Percentiles rank a stretch among this genome's conserved stretches.
Conservation (phyloP, 352 stramenopile genomes). For the Globisporangium uncinulatum region DNA sequence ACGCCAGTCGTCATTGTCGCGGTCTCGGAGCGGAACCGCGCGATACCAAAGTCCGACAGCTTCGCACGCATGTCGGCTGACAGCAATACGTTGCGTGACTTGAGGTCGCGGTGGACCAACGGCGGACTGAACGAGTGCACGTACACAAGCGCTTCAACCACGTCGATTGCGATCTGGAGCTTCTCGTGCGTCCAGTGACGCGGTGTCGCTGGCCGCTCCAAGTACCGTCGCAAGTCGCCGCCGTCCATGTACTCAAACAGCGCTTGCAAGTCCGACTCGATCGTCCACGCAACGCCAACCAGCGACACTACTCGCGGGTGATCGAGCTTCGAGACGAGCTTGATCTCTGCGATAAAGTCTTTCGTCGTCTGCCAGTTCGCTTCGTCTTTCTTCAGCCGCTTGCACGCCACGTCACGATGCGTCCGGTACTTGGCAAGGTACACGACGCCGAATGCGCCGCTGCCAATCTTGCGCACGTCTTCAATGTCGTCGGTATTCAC, state of each 20-base stretch:
- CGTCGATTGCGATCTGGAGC: conserved; percentile 14
- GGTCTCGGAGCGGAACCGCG: conserved; percentile 29
- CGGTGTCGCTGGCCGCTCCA: conserved; percentile 10
- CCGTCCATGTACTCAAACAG: conserved; percentile 13
- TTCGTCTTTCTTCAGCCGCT: conserved; percentile 18
- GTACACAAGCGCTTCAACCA: conserved; percentile 14
- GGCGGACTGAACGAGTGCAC: conserved; percentile 17
- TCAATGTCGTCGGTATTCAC: conserved; percentile 34
- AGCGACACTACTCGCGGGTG: conserved; percentile 19
- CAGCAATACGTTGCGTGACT: conserved; percentile 25
- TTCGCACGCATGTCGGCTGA: conserved; percentile 34
- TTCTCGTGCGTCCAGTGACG: conserved; percentile 1
- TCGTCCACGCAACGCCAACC: conserved; percentile 11
- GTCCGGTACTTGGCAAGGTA: conserved; percentile 36
- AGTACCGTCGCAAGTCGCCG: conserved; percentile 23
- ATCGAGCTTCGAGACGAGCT: conserved; percentile 4
- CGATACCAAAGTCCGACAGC: conserved; percentile 54
- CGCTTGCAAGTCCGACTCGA: conserved; percentile 9
- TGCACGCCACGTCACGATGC: conserved; percentile 25
- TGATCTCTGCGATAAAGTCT: conserved; percentile 17
- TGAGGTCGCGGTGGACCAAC: conserved; percentile 14
- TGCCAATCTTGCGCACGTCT: conserved; percentile 26
- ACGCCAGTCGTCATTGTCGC: conserved; percentile 58
- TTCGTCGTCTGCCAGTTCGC: conserved; percentile 4
- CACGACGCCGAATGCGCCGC: conserved; percentile 26